A percentile compares a stretch with the other conserved stretches of the same genome.
phyloP scores from a whole-genome alignment of 2,329 filamentous ascomycete genomes.

The Dendryphion nanum region DNA sequence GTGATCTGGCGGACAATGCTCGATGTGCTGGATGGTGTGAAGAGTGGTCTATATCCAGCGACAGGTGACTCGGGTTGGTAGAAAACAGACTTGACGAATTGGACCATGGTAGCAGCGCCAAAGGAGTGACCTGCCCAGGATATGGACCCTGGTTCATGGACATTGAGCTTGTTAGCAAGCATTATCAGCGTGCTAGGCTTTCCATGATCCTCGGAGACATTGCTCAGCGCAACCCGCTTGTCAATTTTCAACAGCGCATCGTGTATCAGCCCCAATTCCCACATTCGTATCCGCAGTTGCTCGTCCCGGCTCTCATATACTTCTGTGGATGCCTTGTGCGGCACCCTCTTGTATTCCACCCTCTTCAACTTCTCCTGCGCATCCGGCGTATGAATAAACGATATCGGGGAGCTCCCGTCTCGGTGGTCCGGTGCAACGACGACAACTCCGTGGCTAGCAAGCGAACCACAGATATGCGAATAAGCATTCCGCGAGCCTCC shows the following conservation, averaged over 20 bases:
- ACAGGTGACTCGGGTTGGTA: constrained; percentile 55
- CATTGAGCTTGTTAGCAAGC: constrained; percentile 62
- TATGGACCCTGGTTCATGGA: constrained; percentile 70
- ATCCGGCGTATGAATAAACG: constrained; percentile 63
- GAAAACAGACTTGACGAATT: constrained; percentile 77
- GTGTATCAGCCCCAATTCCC: constrained; percentile 73
- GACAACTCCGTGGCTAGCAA: constrained; percentile 78
- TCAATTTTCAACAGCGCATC: constrained; percentile 69
- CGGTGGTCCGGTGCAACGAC: constrained; percentile 81
- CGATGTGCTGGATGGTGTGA: constrained; percentile 56
- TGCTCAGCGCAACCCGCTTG: constrained; percentile 47
- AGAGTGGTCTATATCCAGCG: constrained; percentile 56
- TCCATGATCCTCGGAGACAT: constrained; percentile 44
- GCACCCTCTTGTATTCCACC: constrained; percentile 47
- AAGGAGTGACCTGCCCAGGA: constrained; percentile 81
- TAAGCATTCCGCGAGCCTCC: constrained; percentile 81
- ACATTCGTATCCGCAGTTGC: constrained; percentile 72
- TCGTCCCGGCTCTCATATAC: constrained; percentile 66
- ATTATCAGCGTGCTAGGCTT: constrained; percentile 49
- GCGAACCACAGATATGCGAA: constrained; percentile 74
- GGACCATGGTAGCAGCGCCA: constrained; percentile 70
- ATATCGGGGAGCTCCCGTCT: constrained; percentile 76
- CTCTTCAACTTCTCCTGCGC: constrained; percentile 39
- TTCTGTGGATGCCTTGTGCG: constrained; percentile 64
- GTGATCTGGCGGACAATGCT: constrained; percentile 66